These are phyloP conservation scores for Cystofilobasidium bisporidii DNA, from an alignment of 768 basidiomycete genomes.

Conservation along the genomic window DNA sequence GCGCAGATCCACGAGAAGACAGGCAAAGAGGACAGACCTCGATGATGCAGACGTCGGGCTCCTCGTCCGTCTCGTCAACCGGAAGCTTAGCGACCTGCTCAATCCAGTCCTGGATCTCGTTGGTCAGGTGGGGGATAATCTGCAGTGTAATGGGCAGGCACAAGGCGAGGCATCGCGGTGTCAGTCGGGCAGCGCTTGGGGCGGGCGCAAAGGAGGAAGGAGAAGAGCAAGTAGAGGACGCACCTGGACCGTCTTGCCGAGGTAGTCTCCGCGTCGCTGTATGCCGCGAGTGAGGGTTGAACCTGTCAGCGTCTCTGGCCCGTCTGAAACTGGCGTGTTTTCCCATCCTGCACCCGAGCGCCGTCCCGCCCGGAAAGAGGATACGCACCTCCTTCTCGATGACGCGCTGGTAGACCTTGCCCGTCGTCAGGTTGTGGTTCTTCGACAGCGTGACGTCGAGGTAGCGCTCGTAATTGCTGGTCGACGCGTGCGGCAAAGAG, in stretches of 20 bases:
- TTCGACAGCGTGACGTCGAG: slow-evolving; percentile 84
- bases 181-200: no score
- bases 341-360: no score
- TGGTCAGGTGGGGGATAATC: slow-evolving; percentile 94
- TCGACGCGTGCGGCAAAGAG: not conserved
- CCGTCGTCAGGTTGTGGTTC: slow-evolving; percentile 97
- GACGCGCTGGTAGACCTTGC: slow-evolving; percentile 92
- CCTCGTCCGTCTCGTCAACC: slow-evolving; percentile 83
- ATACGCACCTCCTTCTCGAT: slow-evolving; percentile 84
- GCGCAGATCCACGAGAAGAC: no score
- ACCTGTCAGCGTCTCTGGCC: no score
- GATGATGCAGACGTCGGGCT: slow-evolving; percentile 93
- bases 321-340: no score
- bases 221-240: not conserved
- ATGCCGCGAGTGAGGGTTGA: no score
- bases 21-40: slow-evolving; percentile 55
- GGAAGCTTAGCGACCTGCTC: slow-evolving; percentile 88
- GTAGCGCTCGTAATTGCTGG: slow-evolving; percentile 86
- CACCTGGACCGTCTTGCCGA: slow-evolving; percentile 87
- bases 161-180: no score
- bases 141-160: slow-evolving; percentile 35
- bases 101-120: slow-evolving; percentile 98
- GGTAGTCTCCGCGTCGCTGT: slow-evolving; percentile 53
- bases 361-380: not conserved
- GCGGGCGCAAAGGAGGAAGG: no score